phyloP scores from a whole-genome alignment of 768 basidiomycete genomes.

The Gyrodon lividus region DNA sequence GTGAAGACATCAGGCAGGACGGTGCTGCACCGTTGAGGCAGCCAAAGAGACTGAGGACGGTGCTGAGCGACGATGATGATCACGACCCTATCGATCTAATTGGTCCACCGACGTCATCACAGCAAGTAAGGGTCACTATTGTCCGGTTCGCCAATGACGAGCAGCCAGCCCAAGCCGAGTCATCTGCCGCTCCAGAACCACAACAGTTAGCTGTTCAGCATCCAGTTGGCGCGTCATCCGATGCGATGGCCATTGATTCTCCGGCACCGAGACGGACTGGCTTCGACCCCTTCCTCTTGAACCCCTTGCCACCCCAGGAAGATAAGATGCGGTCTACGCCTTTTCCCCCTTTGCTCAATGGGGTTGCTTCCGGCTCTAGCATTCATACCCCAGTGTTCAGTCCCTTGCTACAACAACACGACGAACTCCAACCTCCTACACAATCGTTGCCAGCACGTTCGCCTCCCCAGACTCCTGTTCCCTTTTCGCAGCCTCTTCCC shows the following conservation, averaged over 20 bases:
- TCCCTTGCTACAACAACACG: conserved; percentile 13
- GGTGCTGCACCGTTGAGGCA: conserved; percentile 37
- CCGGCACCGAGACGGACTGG: conserved; percentile 36
- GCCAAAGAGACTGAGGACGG: conserved; percentile 56
- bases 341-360: conserved; percentile 29
- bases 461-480: conserved; percentile 10
- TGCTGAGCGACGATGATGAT: conserved; percentile 45
- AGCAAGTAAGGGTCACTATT: conserved; percentile 32
- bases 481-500: conserved; percentile 1
- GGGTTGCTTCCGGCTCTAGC: conserved; percentile 7
- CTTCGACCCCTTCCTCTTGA: conserved; percentile 53
- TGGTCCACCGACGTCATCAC: conserved; percentile 22
- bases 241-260: conserved; percentile 41
- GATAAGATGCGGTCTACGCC: conserved; percentile 19
- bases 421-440: conserved; percentile 10
- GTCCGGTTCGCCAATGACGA: conserved; percentile 53
- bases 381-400: background rate
- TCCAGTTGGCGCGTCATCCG: conserved; percentile 1
- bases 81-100: conserved; percentile 47
- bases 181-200: conserved; percentile 13
- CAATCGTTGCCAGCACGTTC: background rate
- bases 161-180: conserved; percentile 13
- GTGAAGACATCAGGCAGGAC: conserved; percentile 47
- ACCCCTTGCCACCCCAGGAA: conserved; percentile 43
- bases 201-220: background rate